phyloP scores from a whole-genome alignment of 2,329 filamentous ascomycete species.

The Apiospora saccharicola region DNA sequence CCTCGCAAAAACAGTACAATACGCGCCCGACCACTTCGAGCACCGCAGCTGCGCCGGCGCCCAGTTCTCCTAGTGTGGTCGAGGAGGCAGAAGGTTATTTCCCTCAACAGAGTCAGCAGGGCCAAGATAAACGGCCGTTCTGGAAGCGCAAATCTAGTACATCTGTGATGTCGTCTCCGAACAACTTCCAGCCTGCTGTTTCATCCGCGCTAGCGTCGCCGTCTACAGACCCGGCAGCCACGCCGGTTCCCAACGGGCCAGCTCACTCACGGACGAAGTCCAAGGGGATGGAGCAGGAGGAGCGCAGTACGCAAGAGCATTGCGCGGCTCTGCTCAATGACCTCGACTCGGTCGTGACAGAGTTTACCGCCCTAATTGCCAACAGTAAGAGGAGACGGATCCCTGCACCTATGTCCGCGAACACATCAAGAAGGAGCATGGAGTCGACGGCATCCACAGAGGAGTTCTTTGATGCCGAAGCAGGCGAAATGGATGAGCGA shows the following conservation, averaged over 20 bases:
- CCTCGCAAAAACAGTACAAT: conserved; percentile 62
- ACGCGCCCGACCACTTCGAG: conserved; percentile 46
- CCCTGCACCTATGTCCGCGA: conserved; percentile 58
- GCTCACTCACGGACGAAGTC: conserved; percentile 44
- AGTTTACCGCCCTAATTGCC: conserved; percentile 79
- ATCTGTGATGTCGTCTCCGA: conserved; percentile 50
- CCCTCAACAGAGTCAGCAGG: conserved; percentile 41
- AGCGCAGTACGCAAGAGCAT: conserved; percentile 78
- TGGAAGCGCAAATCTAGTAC: conserved; percentile 89
- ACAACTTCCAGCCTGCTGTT: conserved; percentile 45
- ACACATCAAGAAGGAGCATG: conserved; percentile 67
- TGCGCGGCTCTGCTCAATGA: conserved; percentile 85
- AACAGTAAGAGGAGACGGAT: conserved; percentile 81
- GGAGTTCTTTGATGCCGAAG: conserved; percentile 94
- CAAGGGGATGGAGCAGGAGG: conserved; percentile 54
- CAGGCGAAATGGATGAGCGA: conserved; percentile 59
- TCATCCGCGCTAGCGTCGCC: not conserved
- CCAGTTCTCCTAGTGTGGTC: conserved; percentile 54
- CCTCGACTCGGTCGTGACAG: conserved; percentile 81
- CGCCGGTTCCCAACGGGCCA: conserved; percentile 41
- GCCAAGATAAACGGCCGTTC: conserved; percentile 74
- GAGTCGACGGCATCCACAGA: conserved; percentile 81
- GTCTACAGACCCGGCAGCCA: conserved; percentile 44
- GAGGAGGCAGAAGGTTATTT: conserved; percentile 62
- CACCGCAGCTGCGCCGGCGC: conserved; percentile 48